Conservation (phyloP, 2,329 filamentous ascomycete species). For the Talaromyces sp. region DNA sequence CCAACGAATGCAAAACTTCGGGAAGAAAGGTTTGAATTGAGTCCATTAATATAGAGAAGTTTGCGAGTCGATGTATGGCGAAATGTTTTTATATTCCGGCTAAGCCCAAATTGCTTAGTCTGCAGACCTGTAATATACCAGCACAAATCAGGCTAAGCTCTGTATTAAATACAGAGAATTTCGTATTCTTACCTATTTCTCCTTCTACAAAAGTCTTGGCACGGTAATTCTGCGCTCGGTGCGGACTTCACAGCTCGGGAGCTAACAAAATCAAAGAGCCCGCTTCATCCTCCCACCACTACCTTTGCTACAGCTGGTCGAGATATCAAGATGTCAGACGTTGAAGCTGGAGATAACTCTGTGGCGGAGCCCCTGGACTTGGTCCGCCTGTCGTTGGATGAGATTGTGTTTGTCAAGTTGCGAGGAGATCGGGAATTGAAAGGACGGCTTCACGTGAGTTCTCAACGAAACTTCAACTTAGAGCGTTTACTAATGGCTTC, state of each 20-base stretch:
- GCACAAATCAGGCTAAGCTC: not conserved
- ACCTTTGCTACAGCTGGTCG: not conserved
- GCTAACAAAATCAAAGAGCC: not conserved
- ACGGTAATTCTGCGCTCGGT: not conserved
- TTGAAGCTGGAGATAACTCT: constrained; percentile 65
- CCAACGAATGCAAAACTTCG: not conserved
- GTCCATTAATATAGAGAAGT: not conserved
- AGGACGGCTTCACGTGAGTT: constrained; percentile 83
- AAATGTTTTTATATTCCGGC: not conserved
- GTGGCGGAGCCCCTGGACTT: constrained; percentile 93
- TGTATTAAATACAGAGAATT: not conserved
- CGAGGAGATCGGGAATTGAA: constrained; percentile 93
- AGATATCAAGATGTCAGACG: constrained; percentile 69
- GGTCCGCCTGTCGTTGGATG: constrained; percentile 89
- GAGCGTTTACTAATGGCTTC: not conserved
- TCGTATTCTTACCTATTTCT: not conserved
- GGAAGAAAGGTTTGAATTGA: not conserved
- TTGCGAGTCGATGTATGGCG: no score
- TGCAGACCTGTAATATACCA: not conserved
- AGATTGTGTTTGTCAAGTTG: constrained; percentile 95
- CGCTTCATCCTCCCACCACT: not conserved
- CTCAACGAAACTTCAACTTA: constrained; percentile 19
- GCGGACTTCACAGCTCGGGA: not conserved
- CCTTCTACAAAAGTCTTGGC: not conserved
- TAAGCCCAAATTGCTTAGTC: not conserved